Evolutionary conservation across 768 basidiomycete genomes (phyloP).

Genomic region (Sarcomyxa edulis): DNA sequence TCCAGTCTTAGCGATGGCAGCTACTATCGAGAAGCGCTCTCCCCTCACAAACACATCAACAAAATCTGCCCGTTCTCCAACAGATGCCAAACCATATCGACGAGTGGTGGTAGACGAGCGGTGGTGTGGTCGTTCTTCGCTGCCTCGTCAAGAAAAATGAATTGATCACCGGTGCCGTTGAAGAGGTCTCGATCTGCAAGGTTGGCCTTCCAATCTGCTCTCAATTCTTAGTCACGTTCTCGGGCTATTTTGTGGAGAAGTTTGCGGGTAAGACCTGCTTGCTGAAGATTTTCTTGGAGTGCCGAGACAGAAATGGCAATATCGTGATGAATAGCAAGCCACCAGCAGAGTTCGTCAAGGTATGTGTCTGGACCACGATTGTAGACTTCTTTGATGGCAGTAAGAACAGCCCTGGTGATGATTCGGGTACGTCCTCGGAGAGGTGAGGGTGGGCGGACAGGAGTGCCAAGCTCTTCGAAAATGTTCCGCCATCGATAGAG

Average conservation of each 20-base stretch:
- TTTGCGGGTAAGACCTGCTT: conserved; percentile 13
- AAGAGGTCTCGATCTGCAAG: not conserved
- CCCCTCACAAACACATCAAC: conserved; percentile 21
- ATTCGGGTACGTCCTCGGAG: conserved; percentile 11
- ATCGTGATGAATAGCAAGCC: conserved; percentile 11
- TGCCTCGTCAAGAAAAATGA: conserved; percentile 18
- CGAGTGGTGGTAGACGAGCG: too few species aligned
- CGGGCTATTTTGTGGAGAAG: conserved; percentile 12
- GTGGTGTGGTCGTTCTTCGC: conserved; percentile 22
- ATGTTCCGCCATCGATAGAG: conserved; percentile 14
- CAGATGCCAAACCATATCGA: conserved; percentile 13
- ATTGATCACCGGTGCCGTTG: conserved; percentile 1
- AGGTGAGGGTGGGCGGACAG: conserved; percentile 11
- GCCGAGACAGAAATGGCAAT: conserved; percentile 10
- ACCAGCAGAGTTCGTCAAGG: conserved; percentile 9
- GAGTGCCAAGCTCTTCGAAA: conserved; percentile 10
- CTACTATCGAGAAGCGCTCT: conserved; percentile 24
- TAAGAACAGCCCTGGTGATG: conserved; percentile 9
- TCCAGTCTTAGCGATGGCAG: conserved; percentile 27
- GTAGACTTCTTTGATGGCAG: conserved; percentile 7
- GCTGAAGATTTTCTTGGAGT: conserved; percentile 10
- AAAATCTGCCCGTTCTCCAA: conserved; percentile 12
- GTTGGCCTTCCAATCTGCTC: not conserved
- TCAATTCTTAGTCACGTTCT: conserved; percentile 9
- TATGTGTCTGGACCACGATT: conserved; percentile 1